Evolutionary conservation across 805 yeast genomes (phyloP).

Genomic region (Soucietia sequanensis): DNA sequence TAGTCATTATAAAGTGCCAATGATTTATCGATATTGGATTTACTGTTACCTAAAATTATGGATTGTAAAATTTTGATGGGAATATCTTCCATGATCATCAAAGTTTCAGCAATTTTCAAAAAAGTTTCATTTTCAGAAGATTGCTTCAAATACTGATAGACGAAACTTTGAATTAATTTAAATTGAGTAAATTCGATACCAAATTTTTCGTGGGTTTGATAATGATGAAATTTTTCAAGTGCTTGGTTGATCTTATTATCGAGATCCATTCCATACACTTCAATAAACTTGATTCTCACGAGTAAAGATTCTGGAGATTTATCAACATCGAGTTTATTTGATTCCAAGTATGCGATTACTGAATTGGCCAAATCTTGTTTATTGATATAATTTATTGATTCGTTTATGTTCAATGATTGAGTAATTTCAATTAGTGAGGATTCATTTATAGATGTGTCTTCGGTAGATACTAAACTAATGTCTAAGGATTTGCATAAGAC

Average conservation of each 20-base stretch:
- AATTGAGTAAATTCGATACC: slow-evolving; percentile 42
- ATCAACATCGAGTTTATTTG: slow-evolving; percentile 21
- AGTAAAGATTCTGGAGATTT: slow-evolving; percentile 26
- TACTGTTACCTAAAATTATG: slow-evolving; percentile 41
- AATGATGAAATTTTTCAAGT: slow-evolving; percentile 38
- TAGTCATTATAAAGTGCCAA: slow-evolving; percentile 46
- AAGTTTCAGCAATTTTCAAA: slow-evolving; percentile 39
- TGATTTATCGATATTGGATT: slow-evolving; percentile 37
- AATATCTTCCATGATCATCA: slow-evolving; percentile 20
- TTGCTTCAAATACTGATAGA: slow-evolving; percentile 38
- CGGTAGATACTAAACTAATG: neutral
- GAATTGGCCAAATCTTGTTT: slow-evolving; percentile 3
- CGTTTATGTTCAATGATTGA: slow-evolving; percentile 8
- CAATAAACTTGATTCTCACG: slow-evolving; percentile 31
- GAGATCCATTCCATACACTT: slow-evolving; percentile 29
- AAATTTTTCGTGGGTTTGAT: slow-evolving; percentile 35
- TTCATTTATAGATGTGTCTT: neutral
- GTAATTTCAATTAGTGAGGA: slow-evolving; percentile 4
- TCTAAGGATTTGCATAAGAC: neutral
- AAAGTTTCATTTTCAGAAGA: slow-evolving; percentile 22
- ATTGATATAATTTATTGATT: slow-evolving; percentile 8
- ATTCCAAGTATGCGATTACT: slow-evolving; percentile 19
- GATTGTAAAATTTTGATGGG: slow-evolving; percentile 37
- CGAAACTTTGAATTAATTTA: slow-evolving; percentile 38
- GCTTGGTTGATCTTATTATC: slow-evolving; percentile 25